phyloP scores from a whole-genome alignment of 148 eudicot species.

The Beta vulgaris region DNA sequence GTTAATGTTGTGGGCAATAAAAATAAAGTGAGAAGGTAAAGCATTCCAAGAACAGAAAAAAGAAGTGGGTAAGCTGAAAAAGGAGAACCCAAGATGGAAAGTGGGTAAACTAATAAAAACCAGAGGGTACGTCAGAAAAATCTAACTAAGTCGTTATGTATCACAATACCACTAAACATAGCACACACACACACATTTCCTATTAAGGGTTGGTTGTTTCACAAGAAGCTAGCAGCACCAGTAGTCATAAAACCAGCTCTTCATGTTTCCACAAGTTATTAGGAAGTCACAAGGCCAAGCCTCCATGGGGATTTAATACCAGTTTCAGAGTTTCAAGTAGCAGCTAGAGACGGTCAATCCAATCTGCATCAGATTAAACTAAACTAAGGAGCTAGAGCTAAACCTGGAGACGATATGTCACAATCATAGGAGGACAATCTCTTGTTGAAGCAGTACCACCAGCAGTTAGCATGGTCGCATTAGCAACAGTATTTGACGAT shows the following conservation, averaged over 20 bases:
- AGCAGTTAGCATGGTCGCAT: conserved; percentile 51
- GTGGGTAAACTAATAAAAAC: no score
- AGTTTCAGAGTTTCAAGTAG: neutral
- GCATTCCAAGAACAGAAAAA: no score
- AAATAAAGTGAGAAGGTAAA: no score
- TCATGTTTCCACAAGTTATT: neutral
- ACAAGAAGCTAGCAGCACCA: neutral
- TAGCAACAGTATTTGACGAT: conserved; percentile 51
- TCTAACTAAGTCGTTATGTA: no score
- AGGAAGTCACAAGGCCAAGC: neutral
- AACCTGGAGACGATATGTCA: conserved; percentile 99
- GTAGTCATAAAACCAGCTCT: neutral
- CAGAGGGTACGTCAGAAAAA: no score
- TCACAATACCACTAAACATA: no score
- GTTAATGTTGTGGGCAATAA: no score
- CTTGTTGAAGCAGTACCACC: conserved; percentile 52
- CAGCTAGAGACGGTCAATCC: neutral
- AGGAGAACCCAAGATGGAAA: no score
- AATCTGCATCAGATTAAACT: neutral
- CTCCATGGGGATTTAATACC: neutral
- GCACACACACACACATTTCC: no score
- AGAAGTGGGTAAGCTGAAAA: no score
- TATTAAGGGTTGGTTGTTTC: neutral
- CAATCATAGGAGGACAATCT: conserved; percentile 94
- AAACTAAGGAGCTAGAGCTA: conserved; percentile 20